Evolutionary conservation across 805 yeast genomes (phyloP).

Genomic region (Ogataea ganodermae): DNA sequence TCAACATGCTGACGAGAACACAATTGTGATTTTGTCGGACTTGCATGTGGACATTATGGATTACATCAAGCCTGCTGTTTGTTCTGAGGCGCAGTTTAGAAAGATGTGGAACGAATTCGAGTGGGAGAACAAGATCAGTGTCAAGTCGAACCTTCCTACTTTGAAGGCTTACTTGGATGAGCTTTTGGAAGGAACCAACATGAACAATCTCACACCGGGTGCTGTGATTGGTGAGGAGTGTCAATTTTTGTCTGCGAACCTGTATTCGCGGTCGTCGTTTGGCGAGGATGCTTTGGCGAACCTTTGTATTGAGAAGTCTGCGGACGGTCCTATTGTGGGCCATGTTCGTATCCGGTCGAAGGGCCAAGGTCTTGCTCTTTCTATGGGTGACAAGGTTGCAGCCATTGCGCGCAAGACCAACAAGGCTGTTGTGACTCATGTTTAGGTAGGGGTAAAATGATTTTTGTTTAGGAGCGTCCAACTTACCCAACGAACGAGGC

Average conservation of each 20-base stretch:
- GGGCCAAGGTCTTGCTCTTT: constrained; percentile 95
- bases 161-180: constrained; percentile 78
- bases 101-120: constrained; percentile 99
- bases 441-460: constrained; percentile 11
- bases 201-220: constrained; percentile 91
- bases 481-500: background rate
- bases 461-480: background rate
- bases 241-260: constrained; percentile 88
- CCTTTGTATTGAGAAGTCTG: constrained; percentile 83
- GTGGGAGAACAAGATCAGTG: constrained; percentile 97
- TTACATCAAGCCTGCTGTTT: constrained; percentile 92
- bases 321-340: constrained; percentile 78
- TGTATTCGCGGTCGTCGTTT: constrained; percentile 88
- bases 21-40: constrained; percentile 89
- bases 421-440: constrained; percentile 34
- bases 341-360: constrained; percentile 95
- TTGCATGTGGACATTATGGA: constrained; percentile 97
- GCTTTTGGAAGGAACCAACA: constrained; percentile 81
- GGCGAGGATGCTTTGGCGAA: constrained; percentile 98
- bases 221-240: constrained; percentile 90
- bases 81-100: constrained; percentile 88
- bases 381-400: constrained; percentile 93
- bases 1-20: constrained; percentile 84
- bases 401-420: constrained; percentile 66
- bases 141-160: constrained; percentile 65